Base-by-base conservation (phyloP, 2,329 filamentous ascomycete genomes). In the Fusarium secorum region DNA sequence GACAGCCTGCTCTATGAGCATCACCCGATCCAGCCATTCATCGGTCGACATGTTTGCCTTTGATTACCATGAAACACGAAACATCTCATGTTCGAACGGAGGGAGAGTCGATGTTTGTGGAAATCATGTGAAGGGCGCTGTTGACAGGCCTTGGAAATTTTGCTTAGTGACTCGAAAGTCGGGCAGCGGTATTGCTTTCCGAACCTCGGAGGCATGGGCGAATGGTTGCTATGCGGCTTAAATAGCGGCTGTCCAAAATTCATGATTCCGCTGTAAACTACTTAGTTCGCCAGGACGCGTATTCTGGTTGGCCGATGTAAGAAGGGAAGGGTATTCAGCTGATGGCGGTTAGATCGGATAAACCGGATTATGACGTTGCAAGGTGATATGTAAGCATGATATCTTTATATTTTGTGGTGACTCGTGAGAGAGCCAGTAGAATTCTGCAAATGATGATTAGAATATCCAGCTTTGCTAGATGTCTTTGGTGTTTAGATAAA, bases 381-480 rank as follows among this genome's bases (percentile, higher is more conserved):
- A 17, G 4, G 11, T 6, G 7, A 52, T 52, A 26, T n/a, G 22
- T 26, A 20, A 49, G n/a, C 30, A 20, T 8, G 7, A 2, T 3
- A 2, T 7, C 11, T 20, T 2, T 20, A 9, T 20, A 11, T 33
- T 3, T 10, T 1, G 33, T 20, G 4, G n/a, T n/a, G n/a, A n/a
- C n/a, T n/a, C n/a, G 0, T 7, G 0, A 4, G 4, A 11, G 1
- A 7, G 3, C 8, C 11, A 5, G 11, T 6, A 11, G 5, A 7
- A 13, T 17, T 8, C 7, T 28, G 8, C 5, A n/a, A 45, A 11
- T 17, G 4, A 30, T 20, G 14, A 5, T 1, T 3, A 10, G 13
- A 14, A n/a, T 15, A 20, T 20, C 1, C 3, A 11, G 28, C 5
- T 2, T 14, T 7, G 0, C 1, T 14, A 9, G 3, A 5, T 18